A percentile compares a stretch with the other conserved stretches of the same genome.
Conservation (phyloP, 2,329 filamentous ascomycete species). For the Penicillium occitanis region DNA sequence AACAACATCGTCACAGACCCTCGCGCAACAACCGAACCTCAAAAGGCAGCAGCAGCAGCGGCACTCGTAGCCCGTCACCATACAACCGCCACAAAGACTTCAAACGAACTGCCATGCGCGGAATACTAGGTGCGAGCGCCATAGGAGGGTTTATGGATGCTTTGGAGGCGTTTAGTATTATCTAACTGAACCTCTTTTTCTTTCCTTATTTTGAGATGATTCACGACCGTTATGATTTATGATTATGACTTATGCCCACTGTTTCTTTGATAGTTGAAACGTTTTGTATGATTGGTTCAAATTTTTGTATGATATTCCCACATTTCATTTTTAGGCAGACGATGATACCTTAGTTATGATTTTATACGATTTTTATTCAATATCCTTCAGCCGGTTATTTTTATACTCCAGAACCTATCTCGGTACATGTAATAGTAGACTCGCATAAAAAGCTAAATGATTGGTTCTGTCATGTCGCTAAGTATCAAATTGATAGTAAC, state of each 20-base stretch:
- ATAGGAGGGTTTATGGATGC: slow-evolving; percentile 43
- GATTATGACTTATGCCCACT: neutral
- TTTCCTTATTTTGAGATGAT: neutral
- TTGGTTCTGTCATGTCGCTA: neutral
- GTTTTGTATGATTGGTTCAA: neutral
- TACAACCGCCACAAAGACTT: slow-evolving; percentile 29
- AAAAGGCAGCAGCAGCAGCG: slow-evolving; percentile 24
- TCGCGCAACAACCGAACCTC: slow-evolving; percentile 18
- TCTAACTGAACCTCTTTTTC: neutral
- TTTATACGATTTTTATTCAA: neutral
- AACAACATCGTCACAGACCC: slow-evolving; percentile 20
- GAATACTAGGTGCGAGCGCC: slow-evolving; percentile 38
- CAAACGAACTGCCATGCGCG: slow-evolving; percentile 37
- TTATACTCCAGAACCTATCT: neutral
- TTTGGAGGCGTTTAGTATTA: slow-evolving; percentile 35
- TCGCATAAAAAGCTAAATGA: neutral
- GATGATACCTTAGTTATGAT: neutral
- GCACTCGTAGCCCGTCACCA: slow-evolving; percentile 23
- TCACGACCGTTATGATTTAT: neutral
- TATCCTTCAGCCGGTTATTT: neutral
- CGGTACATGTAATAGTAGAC: neutral
- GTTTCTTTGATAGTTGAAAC: neutral
- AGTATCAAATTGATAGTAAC: neutral
- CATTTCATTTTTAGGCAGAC: neutral
- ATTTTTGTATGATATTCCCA: slow-evolving; percentile 5